Base-by-base conservation (phyloP, 2,329 filamentous ascomycete species). In the Cercospora canescens region DNA sequence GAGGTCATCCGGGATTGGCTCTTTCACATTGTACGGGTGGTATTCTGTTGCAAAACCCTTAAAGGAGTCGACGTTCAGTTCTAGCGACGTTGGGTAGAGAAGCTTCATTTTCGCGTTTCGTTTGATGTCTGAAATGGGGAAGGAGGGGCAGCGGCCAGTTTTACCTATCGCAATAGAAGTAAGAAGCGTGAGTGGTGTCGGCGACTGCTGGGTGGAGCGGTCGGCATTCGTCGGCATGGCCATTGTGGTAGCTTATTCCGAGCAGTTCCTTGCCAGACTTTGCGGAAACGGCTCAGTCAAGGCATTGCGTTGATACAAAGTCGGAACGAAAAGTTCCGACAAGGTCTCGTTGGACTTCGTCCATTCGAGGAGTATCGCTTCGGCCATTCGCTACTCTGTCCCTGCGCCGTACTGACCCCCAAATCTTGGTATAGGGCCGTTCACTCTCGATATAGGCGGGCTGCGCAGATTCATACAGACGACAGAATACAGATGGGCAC, bases 31-130 rank as follows among this genome's bases (percentile, higher is more conserved):
- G 80, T 90, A 90, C 16, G 85, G 75, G 71, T 86, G 81, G n/a
- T 89, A 82, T 2, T 81, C 76, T 54, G 86, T 82, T 56, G 83
- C 81, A 81, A 88, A 89, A 72, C 87, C 87, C 70, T 88, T 78
- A 66, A 89, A 81, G 73, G 79, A 81, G 67, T 81, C 69, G 66
- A 83, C 72, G 79, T 89, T 83, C 76, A 89, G 83, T 61, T 79
- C 80, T 68, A 89, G 82, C 3, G 87, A 89, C 63, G 86, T 89
- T 59, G 88, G 88, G 79, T 89, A 89, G 69, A 89, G 86, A 70
- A 90, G 85, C 80, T 90, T 90, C 86, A 87, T 87, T 60, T 62
- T 79, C 1, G 30, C n/a, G n/a, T 9, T 24, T 18, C 1, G 16
- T 3, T 12, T 16, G 52, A 24, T 56, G 52, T 56, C 18, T 21